These are phyloP conservation scores for Chlamydomonas asymmetrica DNA, from an alignment of 139 green algal species.

Conservation along the genomic window DNA sequence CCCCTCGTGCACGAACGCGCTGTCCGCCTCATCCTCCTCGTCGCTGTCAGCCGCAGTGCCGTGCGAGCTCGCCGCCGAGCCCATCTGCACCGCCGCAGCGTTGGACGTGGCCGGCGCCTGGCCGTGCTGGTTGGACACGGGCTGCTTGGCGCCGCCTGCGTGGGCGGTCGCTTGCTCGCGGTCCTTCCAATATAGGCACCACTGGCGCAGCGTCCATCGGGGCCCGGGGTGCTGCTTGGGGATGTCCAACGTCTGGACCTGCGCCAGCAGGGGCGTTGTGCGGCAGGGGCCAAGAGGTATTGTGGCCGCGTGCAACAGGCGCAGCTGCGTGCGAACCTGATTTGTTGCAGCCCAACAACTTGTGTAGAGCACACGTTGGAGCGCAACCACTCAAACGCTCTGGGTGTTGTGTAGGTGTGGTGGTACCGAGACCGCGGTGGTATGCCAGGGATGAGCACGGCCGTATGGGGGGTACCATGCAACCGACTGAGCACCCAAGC, in stretches of 20 bases:
- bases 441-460: too few relatives aligned
- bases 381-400: too few relatives aligned
- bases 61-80: slow-evolving; percentile 17
- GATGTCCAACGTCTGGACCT: slow-evolving; percentile 38
- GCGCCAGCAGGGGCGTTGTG: too few relatives aligned
- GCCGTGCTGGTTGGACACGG: not conserved
- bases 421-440: too few relatives aligned
- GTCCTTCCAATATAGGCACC: slow-evolving; percentile 40
- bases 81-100: not conserved
- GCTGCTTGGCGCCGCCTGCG: not conserved
- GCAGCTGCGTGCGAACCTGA: too few relatives aligned
- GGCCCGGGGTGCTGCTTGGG: slow-evolving; percentile 24
- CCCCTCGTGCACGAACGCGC: slow-evolving; percentile 44
- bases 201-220: slow-evolving; percentile 33
- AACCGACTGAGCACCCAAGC: too few relatives aligned
- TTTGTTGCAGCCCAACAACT: too few relatives aligned
- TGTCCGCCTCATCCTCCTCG: slow-evolving; percentile 48
- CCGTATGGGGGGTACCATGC: too few relatives aligned
- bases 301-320: too few relatives aligned
- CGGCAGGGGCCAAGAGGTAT: too few relatives aligned
- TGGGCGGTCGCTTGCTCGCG: not conserved
- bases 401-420: too few relatives aligned
- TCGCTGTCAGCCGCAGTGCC: slow-evolving; percentile 11
- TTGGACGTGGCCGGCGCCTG: not conserved
- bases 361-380: too few relatives aligned